Conservation (phyloP, 1,284 basidiomycete species). For the Papiliotrema flavescens region DNA sequence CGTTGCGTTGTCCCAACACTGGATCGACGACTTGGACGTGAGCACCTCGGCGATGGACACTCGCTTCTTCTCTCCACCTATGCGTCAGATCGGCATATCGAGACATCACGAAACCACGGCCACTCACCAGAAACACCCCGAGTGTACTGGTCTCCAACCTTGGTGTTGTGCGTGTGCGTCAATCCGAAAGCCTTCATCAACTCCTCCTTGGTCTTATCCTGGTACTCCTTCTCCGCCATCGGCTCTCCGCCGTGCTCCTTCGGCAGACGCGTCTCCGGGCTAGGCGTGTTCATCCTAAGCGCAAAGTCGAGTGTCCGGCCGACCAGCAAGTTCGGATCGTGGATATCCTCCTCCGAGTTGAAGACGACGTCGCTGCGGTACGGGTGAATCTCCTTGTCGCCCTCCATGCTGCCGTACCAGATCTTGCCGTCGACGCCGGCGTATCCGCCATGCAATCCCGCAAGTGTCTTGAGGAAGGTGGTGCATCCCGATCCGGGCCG, state of each 20-base stretch:
- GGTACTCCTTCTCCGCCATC: constrained; percentile 52
- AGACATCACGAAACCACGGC: too few species aligned
- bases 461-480: constrained; percentile 51
- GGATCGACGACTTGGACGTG: constrained; percentile 58
- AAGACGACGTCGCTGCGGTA: constrained; percentile 33
- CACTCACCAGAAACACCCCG: constrained; percentile 65
- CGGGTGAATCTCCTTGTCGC: constrained; percentile 19
- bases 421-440: constrained; percentile 49
- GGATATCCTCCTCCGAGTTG: constrained; percentile 44
- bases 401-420: constrained; percentile 44
- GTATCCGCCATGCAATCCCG: constrained; percentile 47
- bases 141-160: constrained; percentile 71
- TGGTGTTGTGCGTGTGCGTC: constrained; percentile 67
- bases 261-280: constrained; percentile 20
- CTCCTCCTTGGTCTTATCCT: constrained; percentile 54
- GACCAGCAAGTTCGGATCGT: constrained; percentile 43
- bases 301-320: constrained; percentile 45
- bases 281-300: constrained; percentile 36
- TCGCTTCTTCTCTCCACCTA: constrained; percentile 58
- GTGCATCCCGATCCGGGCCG: constrained; percentile 51
- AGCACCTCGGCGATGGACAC: constrained; percentile 71
- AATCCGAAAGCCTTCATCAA: constrained; percentile 69
- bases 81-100: too few species aligned
- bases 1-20: constrained; percentile 60
- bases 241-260: constrained; percentile 20